Conservation (phyloP, 202 grass and related monocot genomes). For the Dendrocalamus latiflorus region DNA sequence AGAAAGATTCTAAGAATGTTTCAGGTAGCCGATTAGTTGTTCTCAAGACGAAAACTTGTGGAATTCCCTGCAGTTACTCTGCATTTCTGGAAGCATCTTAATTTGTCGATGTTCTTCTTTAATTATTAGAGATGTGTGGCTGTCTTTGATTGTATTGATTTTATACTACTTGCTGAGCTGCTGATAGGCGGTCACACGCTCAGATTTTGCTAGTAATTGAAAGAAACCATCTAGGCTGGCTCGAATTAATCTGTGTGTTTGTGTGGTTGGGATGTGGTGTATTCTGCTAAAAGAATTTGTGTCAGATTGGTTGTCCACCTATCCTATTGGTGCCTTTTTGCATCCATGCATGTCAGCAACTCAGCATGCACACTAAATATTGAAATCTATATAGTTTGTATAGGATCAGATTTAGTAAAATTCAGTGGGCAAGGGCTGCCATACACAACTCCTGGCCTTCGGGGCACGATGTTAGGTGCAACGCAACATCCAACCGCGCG, state of each 20-base stretch:
- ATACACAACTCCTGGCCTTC: not conserved
- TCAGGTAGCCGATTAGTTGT: not conserved
- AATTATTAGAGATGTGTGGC: not conserved
- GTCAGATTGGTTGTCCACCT: too few relatives aligned
- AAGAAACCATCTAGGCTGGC: constrained; percentile 8
- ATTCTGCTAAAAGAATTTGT: not conserved
- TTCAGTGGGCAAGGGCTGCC: not conserved
- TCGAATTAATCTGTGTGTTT: not conserved
- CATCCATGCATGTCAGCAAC: too few relatives aligned
- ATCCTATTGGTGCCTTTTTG: not conserved
- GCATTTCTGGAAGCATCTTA: constrained; percentile 14
- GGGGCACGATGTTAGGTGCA: not conserved
- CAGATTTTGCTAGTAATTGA: not conserved
- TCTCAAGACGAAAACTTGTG: not conserved
- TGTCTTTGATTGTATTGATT: not conserved
- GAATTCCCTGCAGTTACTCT: not conserved
- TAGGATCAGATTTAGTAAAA: not conserved
- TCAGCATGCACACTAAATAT: too few relatives aligned
- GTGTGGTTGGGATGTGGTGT: not conserved
- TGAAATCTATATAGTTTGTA: not conserved
- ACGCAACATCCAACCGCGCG: not conserved
- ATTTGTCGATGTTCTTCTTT: not conserved
- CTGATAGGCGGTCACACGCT: not conserved
- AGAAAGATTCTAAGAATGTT: not conserved
- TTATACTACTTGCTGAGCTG: not conserved